Evolutionary conservation across 192 early-diverging fungal genomes (phyloP).

Genomic region (Backusella australiensis): DNA sequence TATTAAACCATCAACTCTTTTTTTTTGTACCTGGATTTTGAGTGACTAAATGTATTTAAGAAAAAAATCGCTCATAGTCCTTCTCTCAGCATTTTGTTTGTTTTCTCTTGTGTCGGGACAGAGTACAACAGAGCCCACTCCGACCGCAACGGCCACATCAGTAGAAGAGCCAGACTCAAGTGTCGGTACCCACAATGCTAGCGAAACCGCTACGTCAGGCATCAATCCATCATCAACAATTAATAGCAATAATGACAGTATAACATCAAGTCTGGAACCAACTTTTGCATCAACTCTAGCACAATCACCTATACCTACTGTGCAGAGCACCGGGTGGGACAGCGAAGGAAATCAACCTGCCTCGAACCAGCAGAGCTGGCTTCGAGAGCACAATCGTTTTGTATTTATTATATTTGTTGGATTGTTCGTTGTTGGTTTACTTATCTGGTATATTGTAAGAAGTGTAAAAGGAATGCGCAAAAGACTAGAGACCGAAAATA

Average conservation of each 20-base stretch:
- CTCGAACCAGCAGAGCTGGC: slow-evolving; percentile 25
- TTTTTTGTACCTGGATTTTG: background rate
- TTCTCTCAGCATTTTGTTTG: background rate
- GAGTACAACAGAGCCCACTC: background rate
- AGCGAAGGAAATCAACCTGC: background rate
- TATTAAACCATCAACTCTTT: background rate
- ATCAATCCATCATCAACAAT: background rate
- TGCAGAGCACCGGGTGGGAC: slow-evolving; percentile 15
- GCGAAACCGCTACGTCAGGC: background rate
- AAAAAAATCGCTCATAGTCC: background rate
- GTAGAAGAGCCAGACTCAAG: background rate
- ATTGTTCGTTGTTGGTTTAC: slow-evolving; percentile 1
- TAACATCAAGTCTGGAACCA: background rate
- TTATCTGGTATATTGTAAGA: slow-evolving; percentile 28
- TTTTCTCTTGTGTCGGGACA: background rate
- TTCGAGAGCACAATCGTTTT: slow-evolving; percentile 30
- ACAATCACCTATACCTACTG: background rate
- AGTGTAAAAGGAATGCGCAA: slow-evolving; percentile 26
- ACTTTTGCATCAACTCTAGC: background rate
- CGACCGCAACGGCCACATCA: background rate
- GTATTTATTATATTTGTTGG: slow-evolving; percentile 36
- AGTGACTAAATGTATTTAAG: background rate
- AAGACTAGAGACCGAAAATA: slow-evolving; percentile 18
- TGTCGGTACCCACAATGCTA: background rate
- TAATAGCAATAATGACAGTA: background rate